Evolutionary conservation across 805 yeast genomes (phyloP).

Genomic region (Pichia nanzhaoensis): DNA sequence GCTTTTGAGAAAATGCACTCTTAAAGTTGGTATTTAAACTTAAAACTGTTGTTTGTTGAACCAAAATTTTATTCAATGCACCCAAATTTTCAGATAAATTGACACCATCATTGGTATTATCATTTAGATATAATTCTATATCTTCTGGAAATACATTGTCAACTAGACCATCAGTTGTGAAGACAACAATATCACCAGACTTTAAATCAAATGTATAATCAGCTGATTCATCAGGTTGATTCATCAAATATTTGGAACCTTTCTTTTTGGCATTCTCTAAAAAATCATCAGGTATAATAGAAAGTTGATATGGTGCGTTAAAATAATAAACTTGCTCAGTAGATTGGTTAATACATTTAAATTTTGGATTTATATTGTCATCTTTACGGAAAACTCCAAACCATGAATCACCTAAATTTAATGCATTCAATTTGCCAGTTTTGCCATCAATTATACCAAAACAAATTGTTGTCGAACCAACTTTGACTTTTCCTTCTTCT

Average conservation of each 20-base stretch:
- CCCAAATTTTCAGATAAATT: constrained; percentile 12
- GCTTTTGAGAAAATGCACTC: constrained; percentile 80
- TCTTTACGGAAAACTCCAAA: constrained; percentile 67
- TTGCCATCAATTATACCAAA: constrained; percentile 61
- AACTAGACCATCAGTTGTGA: constrained; percentile 91
- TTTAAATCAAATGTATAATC: constrained; percentile 56
- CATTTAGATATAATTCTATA: constrained; percentile 60
- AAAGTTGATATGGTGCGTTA: constrained; percentile 88
- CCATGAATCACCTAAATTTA: constrained; percentile 94
- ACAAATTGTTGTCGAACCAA: constrained; percentile 94
- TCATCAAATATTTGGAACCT: constrained; percentile 61
- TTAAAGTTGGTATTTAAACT: constrained; percentile 71
- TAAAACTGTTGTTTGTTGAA: constrained; percentile 56
- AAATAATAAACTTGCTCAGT: constrained; percentile 77
- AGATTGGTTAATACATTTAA: constrained; percentile 55
- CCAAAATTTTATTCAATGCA: constrained; percentile 48
- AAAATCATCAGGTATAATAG: constrained; percentile 68
- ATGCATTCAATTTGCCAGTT: constrained; percentile 48
- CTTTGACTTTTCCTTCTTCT: constrained; percentile 55
- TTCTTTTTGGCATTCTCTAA: constrained; percentile 44
- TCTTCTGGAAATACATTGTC: constrained; percentile 77
- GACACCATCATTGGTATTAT: constrained; percentile 31
- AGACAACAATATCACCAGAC: constrained; percentile 67
- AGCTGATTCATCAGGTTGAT: constrained; percentile 65
- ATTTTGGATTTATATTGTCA: constrained; percentile 15